phyloP scores from a whole-genome alignment of 176 grass and related monocot species.

The Paspalum vaginatum region DNA sequence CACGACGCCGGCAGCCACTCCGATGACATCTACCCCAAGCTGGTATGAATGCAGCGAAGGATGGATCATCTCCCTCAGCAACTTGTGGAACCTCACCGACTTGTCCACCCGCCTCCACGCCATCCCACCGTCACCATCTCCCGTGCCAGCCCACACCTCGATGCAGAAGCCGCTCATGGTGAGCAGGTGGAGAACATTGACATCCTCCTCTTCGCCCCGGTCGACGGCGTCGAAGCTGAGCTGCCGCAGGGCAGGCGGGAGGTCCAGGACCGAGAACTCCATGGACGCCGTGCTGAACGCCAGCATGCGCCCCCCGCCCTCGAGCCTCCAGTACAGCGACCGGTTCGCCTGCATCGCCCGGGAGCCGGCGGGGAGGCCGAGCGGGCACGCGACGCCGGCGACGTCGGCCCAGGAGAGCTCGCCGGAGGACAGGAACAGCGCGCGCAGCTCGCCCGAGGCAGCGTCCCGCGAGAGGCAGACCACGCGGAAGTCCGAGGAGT shows the following conservation, averaged over 20 bases:
- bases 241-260: conserved; percentile 35
- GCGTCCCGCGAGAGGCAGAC: conserved; percentile 20
- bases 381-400: not conserved
- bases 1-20: conserved; percentile 35
- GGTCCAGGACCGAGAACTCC: conserved; percentile 30
- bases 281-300: conserved; percentile 25
- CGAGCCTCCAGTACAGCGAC: conserved; percentile 46
- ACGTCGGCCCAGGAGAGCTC: conserved; percentile 37
- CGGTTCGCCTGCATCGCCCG: conserved; percentile 43
- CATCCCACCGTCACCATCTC: not conserved
- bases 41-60: not conserved
- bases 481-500: conserved; percentile 31
- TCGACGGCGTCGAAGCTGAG: conserved; percentile 37
- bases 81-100: conserved; percentile 43
- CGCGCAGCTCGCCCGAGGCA: not conserved
- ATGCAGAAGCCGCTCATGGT: conserved; percentile 45
- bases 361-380: not conserved
- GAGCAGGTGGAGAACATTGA: conserved; percentile 31
- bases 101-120: conserved; percentile 43
- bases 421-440: conserved; percentile 32
- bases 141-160: conserved; percentile 33
- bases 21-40: not conserved
- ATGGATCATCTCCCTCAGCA: not conserved
- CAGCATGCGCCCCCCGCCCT: conserved; percentile 32
- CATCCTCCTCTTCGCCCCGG: conserved; percentile 30